Evolutionary conservation across 2,329 filamentous ascomycete genomes (phyloP).

Genomic region (Talaromyces sp.): DNA sequence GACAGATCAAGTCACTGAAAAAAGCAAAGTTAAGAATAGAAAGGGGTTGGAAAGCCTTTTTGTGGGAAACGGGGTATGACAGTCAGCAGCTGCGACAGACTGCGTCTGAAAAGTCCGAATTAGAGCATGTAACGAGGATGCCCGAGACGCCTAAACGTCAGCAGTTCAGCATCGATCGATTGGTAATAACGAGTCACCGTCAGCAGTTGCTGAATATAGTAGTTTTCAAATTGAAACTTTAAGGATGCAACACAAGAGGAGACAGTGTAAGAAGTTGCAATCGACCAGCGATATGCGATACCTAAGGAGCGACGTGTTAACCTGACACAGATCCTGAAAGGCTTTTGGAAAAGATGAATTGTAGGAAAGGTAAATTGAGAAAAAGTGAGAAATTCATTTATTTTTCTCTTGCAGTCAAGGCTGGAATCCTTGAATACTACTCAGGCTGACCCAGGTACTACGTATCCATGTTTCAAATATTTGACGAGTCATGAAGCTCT

Average conservation of each 20-base stretch:
- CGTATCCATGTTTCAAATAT: neutral
- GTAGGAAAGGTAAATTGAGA: neutral
- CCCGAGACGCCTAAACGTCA: neutral
- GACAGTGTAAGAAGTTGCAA: neutral
- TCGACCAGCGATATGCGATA: slow-evolving; percentile 6
- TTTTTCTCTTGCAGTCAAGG: neutral
- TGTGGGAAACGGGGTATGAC: neutral
- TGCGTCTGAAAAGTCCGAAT: slow-evolving; percentile 1
- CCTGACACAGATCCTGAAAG: neutral
- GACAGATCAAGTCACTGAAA: neutral
- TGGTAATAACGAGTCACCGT: neutral
- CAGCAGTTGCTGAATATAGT: neutral
- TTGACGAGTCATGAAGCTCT: neutral
- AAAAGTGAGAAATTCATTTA: too few relatives aligned
- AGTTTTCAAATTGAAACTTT: neutral
- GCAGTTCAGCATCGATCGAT: neutral
- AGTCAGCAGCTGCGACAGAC: neutral
- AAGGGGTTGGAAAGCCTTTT: neutral
- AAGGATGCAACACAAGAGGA: neutral
- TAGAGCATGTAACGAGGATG: neutral
- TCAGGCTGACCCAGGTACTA: neutral
- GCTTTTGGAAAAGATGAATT: neutral
- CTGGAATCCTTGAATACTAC: too few relatives aligned
- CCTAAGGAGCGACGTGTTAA: neutral
- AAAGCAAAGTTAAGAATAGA: neutral